These are phyloP conservation scores for Fonsecaea nubica DNA, from an alignment of 2,329 filamentous ascomycete species.

Conservation along the genomic window DNA sequence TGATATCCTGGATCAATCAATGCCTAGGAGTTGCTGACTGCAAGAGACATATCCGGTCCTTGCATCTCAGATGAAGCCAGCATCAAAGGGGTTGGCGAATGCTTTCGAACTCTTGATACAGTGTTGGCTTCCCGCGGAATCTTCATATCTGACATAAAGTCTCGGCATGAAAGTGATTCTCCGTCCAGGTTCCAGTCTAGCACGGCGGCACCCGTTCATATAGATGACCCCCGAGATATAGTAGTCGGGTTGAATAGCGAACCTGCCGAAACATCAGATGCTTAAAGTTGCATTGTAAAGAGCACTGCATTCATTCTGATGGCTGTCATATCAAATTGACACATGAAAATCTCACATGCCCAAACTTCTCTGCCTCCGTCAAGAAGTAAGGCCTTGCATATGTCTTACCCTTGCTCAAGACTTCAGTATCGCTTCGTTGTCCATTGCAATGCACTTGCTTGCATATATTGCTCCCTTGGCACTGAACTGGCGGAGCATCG, in stretches of 20 bases:
- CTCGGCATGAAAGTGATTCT: not conserved
- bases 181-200: not conserved
- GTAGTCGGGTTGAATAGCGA: not conserved
- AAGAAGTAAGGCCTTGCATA: not conserved
- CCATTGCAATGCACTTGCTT: slow-evolving; percentile 9
- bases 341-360: slow-evolving; percentile 8
- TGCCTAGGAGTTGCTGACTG: no score
- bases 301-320: slow-evolving; percentile 28
- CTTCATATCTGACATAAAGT: not conserved
- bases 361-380: not conserved
- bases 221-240: not conserved
- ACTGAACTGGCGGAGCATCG: not conserved
- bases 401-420: not conserved
- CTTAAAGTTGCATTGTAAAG: slow-evolving; percentile 1
- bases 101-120: not conserved
- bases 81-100: not conserved
- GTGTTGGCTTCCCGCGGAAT: not conserved
- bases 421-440: slow-evolving; percentile 2
- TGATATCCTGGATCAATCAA: no score
- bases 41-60: no score
- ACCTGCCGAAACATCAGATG: not conserved
- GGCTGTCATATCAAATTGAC: slow-evolving; percentile 31
- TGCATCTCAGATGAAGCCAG: no score
- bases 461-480: not conserved
- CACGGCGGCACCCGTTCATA: not conserved